Evolutionary conservation across 2,329 filamentous ascomycete species (phyloP).

Genomic region (Taxawa tesnikishii): DNA sequence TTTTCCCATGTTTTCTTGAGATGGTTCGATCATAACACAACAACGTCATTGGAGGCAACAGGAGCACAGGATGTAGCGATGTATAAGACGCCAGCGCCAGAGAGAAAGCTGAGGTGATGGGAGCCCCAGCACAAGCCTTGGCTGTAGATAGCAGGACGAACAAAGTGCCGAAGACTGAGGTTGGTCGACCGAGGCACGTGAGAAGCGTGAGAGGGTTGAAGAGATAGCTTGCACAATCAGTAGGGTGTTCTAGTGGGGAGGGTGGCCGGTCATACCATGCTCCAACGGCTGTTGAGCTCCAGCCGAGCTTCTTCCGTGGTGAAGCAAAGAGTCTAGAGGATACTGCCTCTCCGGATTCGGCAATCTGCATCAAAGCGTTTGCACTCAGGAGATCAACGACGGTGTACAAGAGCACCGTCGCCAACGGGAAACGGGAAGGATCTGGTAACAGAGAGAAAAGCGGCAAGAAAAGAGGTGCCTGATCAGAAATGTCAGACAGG

Average conservation of each 20-base stretch:
- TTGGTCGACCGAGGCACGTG: conserved; percentile 81
- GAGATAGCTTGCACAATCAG: conserved; percentile 50
- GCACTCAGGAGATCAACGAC: conserved; percentile 72
- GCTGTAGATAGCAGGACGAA: conserved; percentile 76
- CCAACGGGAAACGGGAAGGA: conserved; percentile 46
- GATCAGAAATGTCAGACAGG: conserved; percentile 24
- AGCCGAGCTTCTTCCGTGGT: conserved; percentile 59
- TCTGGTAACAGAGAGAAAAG: conserved; percentile 82
- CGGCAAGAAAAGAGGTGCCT: conserved; percentile 81
- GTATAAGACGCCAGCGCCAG: conserved; percentile 81
- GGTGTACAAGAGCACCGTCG: conserved; percentile 71
- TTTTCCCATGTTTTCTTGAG: conserved; percentile 10
- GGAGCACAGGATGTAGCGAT: conserved; percentile 79
- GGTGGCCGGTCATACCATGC: conserved; percentile 50
- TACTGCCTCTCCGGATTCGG: conserved; percentile 66
- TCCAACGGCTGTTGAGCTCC: conserved; percentile 63
- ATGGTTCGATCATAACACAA: conserved; percentile 55
- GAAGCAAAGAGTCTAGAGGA: conserved; percentile 69
- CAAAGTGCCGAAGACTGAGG: conserved; percentile 76
- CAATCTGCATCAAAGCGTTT: conserved; percentile 64
- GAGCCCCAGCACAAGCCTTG: conserved; percentile 63
- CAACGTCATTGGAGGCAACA: conserved; percentile 71
- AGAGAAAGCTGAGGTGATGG: conserved; percentile 65
- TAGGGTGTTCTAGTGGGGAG: neutral
- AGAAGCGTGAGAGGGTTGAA: conserved; percentile 92